Base-by-base conservation (phyloP, 202 grass and related monocot species). In the Hordeum pubiflorum region DNA sequence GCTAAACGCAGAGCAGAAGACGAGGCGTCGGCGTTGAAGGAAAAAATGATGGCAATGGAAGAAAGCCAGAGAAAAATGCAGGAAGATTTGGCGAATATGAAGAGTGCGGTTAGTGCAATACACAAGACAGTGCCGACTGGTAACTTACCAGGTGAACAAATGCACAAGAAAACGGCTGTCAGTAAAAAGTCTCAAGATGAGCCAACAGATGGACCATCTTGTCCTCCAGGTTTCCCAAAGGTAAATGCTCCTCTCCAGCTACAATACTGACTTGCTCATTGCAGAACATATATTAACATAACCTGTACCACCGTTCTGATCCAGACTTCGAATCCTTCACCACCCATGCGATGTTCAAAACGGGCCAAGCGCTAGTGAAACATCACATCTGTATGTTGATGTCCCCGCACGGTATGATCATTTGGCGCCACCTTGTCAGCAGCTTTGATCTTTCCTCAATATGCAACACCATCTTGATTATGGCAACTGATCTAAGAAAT, bases 1-100 rank as follows among this genome's bases (percentile, higher is more conserved):
- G 91, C 84, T 41, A 90, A 84, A 75, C 71, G 68, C 64, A 77
- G 41, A 12, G 91, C 82, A 72, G 82, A 90, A 76, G 84, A 90
- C 1, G 84, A 85, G 74, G 74, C 76, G 22, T 72, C 44, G 13
- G 36, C 43, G 4, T 38, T 87, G 82, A 90, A 71, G 87, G 66
- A 90, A 24, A 89, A 93, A 66, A 87, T 93, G 50, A 39, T 82
- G 36, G 69, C 58, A 29, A 87, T 87, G 91, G 82, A 87, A 82
- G 81, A 85, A 46, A 72, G 61, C 14, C 82, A 89, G 43, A 79
- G 63, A 55, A 85, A 72, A 58, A 64, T 85, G 86, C 73, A 85
- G 59, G 65, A 82, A 39, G 73, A 82, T 77, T 85, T 82, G 61
- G 58, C 43, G 34, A 71, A 33, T 9, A 77, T 85, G 78, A 78